phyloP scores from a whole-genome alignment of 345 rosid genomes.

The Sapria himalayana region DNA sequence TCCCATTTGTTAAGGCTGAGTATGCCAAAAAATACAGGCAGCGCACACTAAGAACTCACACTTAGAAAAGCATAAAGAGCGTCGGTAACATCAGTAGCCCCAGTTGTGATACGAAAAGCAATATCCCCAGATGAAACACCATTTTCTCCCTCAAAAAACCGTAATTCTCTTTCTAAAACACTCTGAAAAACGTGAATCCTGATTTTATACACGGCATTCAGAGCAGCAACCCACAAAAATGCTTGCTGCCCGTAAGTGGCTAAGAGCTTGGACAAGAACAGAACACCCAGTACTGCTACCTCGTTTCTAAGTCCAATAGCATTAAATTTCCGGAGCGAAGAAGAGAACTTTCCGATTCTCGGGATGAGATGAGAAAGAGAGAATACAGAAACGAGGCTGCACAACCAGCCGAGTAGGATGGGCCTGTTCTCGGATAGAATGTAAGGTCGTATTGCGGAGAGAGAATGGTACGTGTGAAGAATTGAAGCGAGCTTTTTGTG shows the following conservation, averaged over 20 bases:
- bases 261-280: conserved; percentile 29
- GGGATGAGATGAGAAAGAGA: conserved; percentile 63
- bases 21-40: no score
- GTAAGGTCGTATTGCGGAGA: conserved; percentile 33
- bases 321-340: conserved; percentile 14
- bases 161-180: conserved; percentile 49
- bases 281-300: conserved; percentile 21
- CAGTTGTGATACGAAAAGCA: conserved; percentile 60
- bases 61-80: conserved; percentile 60
- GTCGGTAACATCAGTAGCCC: conserved; percentile 64
- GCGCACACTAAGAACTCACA: no score
- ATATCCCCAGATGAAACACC: conserved; percentile 60
- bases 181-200: conserved; percentile 42
- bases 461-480: conserved; percentile 17
- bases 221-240: conserved; percentile 67
- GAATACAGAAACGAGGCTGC: conserved; percentile 45
- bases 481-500: no score
- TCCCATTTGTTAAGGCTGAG: no score
- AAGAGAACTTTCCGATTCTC: conserved; percentile 30
- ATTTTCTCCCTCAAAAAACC: conserved; percentile 52
- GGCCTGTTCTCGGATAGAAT: conserved; percentile 31
- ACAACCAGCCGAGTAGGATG: conserved; percentile 68
- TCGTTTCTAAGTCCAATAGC: conserved; percentile 16
- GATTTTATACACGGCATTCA: conserved; percentile 28
- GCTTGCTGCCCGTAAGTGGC: conserved; percentile 60